Percentiles rank a stretch among this genome's conserved stretches.
Evolutionary conservation across 208 protist genomes (phyloP).

Genomic region (Phytomonas serpens): DNA sequence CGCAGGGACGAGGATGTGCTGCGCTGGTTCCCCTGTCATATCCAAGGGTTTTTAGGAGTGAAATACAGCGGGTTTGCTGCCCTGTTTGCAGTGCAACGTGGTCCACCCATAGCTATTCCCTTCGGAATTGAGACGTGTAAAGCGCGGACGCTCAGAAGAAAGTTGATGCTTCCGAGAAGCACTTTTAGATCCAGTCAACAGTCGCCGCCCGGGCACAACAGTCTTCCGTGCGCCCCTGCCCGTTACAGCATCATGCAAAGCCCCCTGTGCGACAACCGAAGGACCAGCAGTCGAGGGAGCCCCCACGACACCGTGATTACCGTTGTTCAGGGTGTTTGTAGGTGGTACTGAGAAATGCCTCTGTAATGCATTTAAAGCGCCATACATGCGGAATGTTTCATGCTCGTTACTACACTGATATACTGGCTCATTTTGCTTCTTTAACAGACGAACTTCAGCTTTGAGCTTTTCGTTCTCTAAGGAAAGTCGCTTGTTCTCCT

Average conservation of each 20-base stretch:
- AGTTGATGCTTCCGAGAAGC: neutral
- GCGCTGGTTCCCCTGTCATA: neutral
- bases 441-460: neutral
- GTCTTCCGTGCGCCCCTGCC: neutral
- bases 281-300: neutral
- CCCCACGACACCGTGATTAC: neutral
- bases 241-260: neutral
- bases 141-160: neutral
- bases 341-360: neutral
- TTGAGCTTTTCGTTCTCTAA: neutral
- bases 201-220: neutral
- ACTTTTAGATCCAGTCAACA: neutral
- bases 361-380: neutral
- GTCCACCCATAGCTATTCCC: neutral
- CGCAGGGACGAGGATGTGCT: neutral
- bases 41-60: neutral
- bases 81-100: neutral
- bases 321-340: neutral
- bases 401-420: neutral
- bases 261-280: neutral
- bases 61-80: neutral
- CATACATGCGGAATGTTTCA: neutral
- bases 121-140: neutral
- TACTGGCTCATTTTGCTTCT: neutral
- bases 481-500: slow-evolving; percentile 3